Percentiles rank a stretch among this genome's conserved stretches.
Conservation (phyloP, 2,329 filamentous ascomycete genomes). For the Fusarium sp. region DNA sequence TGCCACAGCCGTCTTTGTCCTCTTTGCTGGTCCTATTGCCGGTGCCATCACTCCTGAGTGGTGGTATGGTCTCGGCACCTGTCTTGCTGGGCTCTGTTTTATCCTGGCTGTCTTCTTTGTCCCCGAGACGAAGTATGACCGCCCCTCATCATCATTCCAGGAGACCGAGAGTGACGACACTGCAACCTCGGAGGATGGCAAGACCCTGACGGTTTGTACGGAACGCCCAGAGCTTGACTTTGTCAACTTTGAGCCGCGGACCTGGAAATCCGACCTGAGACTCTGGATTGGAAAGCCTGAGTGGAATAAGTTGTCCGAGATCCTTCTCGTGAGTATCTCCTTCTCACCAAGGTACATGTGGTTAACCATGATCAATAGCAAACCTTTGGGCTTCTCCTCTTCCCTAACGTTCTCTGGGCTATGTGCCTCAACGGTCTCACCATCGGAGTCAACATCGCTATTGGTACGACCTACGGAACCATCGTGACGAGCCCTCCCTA, state of each 20-base stretch:
- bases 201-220: slow-evolving; percentile 18
- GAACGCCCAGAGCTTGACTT: slow-evolving; percentile 34
- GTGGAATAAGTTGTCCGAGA: slow-evolving; percentile 25
- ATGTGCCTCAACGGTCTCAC: slow-evolving; percentile 37
- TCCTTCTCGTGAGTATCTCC: slow-evolving; percentile 12
- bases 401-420: slow-evolving; percentile 40
- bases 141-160: not conserved
- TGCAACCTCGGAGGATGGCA: not conserved
- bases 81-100: not conserved
- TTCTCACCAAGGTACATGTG: not conserved
- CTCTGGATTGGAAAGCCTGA: slow-evolving; percentile 37
- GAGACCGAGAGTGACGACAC: not conserved
- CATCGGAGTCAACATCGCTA: slow-evolving; percentile 37
- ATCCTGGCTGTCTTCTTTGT: not conserved
- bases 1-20: slow-evolving; percentile 15
- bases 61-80: not conserved
- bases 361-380: slow-evolving; percentile 4
- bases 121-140: not conserved
- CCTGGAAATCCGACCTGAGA: slow-evolving; percentile 34
- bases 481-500: slow-evolving; percentile 34
- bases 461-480: slow-evolving; percentile 36
- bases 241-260: slow-evolving; percentile 34
- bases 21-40: not conserved
- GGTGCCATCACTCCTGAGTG: not conserved
- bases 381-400: slow-evolving; percentile 36